Base-by-base conservation (phyloP, 2,329 filamentous ascomycete species). In the Trichophyton benhamiae region DNA sequence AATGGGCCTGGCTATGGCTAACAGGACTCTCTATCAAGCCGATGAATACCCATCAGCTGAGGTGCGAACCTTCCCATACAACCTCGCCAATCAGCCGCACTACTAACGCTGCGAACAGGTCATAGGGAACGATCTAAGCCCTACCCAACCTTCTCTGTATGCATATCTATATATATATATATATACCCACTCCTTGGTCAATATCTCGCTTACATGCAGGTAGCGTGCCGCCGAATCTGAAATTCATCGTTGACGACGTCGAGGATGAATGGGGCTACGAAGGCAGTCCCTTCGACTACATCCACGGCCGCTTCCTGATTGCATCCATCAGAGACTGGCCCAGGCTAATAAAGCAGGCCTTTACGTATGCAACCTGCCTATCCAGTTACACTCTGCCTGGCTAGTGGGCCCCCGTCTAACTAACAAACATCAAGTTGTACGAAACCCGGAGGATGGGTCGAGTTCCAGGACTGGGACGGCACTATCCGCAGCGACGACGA, bases 261-360 rank as follows among this genome's bases (percentile, higher is more conserved):
- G 82, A 85, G 69, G 77, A 76, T 61, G 75, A 77, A 3, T 85
- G 82, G 82, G 69, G 83, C 15, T 77, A 82, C 63, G 78, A 79
- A 3, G 67, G 69, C 3, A 78, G 82, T 63, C 76, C 80, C 59
- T 85, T 84, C 60, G 82, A 86, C 68, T 84, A 83, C 62, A 78
- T 86, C 38, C 83, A 85, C 67, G 78, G 80, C n/a, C 76, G 83
- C 2, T 78, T 82, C 61, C 80, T 81, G 1, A 79, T 81, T 13
- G 78, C 80, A 74, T 80, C 78, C 1, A 80, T 85, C 62, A 79
- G 77, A 57, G 76, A 84, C 66, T 85, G 82, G 82, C 75, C 75
- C 1, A 73, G 67, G 13, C 68, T 84, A 0, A 36, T 38, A 41
- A 8, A 27, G 7, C 59, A 53, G 59, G 41, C 58, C 6, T 49